Conservation (phyloP, 2,329 filamentous ascomycete species). For the Verticillium alfalfae region DNA sequence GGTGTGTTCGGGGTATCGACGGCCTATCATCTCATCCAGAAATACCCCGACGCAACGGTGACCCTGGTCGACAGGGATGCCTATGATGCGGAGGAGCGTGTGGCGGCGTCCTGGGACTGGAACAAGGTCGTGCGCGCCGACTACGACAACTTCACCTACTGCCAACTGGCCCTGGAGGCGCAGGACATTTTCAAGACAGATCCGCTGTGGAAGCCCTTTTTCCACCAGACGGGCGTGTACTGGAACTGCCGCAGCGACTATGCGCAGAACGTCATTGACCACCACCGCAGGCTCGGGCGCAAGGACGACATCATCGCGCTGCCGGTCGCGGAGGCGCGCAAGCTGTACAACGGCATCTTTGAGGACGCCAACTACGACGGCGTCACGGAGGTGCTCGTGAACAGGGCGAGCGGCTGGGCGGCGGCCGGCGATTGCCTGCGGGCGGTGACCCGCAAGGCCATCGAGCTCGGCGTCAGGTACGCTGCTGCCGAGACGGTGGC, state of each 20-base stretch:
- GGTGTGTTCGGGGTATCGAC: constrained; percentile 46
- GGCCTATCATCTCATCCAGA: constrained; percentile 37
- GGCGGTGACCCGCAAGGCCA: constrained; percentile 37
- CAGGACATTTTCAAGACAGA: constrained; percentile 18
- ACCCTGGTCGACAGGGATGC: constrained; percentile 18
- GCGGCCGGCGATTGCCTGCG: constrained; percentile 45
- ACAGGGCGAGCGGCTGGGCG: constrained; percentile 51
- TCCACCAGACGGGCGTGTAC: constrained; percentile 31
- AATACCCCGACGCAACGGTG: constrained; percentile 10
- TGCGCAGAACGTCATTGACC: constrained; percentile 25
- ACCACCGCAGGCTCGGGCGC: constrained; percentile 19
- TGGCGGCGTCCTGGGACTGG: constrained; percentile 22
- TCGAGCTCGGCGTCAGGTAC: constrained; percentile 46
- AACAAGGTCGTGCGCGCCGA: constrained; percentile 32
- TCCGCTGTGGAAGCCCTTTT: constrained; percentile 21
- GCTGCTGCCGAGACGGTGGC: constrained; percentile 36
- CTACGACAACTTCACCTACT: constrained; percentile 23
- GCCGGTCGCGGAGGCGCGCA: constrained; percentile 39
- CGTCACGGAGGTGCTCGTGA: constrained; percentile 47
- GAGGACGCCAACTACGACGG: constrained; percentile 46
- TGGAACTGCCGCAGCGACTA: constrained; percentile 22
- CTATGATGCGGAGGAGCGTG: constrained; percentile 15
- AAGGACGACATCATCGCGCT: constrained; percentile 29
- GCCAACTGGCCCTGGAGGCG: constrained; percentile 22
- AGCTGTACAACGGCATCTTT: constrained; percentile 44